These are phyloP conservation scores for Grosmannia serpens DNA, from an alignment of 2,329 filamentous ascomycete genomes.

Conservation along the genomic window DNA sequence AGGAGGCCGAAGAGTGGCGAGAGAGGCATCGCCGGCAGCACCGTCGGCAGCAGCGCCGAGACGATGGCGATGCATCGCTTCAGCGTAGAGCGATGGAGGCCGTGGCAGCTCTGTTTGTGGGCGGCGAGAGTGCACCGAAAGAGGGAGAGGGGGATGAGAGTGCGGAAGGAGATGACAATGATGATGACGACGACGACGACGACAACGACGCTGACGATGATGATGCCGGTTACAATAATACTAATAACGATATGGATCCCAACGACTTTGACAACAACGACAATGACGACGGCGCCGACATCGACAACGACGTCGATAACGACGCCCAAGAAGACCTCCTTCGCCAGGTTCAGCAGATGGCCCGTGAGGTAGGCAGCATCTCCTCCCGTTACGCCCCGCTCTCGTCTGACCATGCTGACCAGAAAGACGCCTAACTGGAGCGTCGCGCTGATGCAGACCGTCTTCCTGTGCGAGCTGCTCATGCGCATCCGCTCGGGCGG, in stretches of 20 bases:
- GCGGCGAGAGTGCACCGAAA: background rate
- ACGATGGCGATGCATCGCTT: background rate
- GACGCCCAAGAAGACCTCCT: background rate
- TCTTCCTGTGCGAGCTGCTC: slow-evolving; percentile 24
- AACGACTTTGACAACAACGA: background rate
- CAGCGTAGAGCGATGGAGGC: background rate
- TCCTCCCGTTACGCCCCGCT: background rate
- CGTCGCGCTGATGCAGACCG: slow-evolving; percentile 39
- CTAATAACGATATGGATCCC: background rate
- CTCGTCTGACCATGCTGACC: background rate
- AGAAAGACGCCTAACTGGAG: slow-evolving; percentile 36
- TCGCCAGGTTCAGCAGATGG: background rate
- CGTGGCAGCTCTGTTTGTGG: background rate
- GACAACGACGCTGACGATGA: background rate
- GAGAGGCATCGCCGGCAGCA: background rate
- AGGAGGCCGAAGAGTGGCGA: background rate
- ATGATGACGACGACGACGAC: background rate
- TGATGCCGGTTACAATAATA: background rate
- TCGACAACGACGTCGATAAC: background rate
- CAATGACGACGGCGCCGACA: background rate
- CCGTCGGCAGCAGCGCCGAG: too few species aligned
- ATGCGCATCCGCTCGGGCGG: background rate
- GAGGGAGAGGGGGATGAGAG: background rate
- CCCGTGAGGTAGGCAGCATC: background rate
- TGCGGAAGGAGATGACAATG: background rate